Evolutionary conservation across 768 basidiomycete genomes (phyloP).

Genomic region (Rhodosporidiobolus sp.): DNA sequence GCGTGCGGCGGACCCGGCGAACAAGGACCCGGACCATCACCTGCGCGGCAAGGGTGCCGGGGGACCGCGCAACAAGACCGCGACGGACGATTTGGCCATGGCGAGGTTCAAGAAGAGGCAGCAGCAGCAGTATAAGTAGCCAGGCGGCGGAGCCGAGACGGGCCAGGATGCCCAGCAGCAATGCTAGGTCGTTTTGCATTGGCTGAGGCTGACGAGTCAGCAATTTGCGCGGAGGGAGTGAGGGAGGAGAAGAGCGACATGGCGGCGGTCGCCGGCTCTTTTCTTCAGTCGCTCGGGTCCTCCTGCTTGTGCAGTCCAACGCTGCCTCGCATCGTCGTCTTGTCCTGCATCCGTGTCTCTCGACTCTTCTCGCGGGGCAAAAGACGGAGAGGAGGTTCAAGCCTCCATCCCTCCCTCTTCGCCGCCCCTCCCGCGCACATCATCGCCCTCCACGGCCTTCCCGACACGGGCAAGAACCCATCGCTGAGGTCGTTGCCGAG

Average conservation of each 20-base stretch:
- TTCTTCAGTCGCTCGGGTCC: too few relatives aligned
- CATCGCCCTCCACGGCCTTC: constrained; percentile 86
- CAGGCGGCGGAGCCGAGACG: background rate
- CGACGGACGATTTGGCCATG: constrained; percentile 91
- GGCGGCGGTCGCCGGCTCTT: too few relatives aligned
- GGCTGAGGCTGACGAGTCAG: too few relatives aligned
- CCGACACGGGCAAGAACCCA: constrained; percentile 93
- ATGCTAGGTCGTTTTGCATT: too few relatives aligned
- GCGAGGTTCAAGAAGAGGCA: constrained; percentile 97
- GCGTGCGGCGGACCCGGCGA: constrained; percentile 51
- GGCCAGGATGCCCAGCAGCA: too few relatives aligned
- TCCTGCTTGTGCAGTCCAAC: too few relatives aligned
- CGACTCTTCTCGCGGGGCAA: too few relatives aligned
- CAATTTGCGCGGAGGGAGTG: too few relatives aligned
- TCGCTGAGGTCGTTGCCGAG: constrained; percentile 96
- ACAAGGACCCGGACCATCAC: constrained; percentile 51
- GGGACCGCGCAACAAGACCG: constrained; percentile 56
- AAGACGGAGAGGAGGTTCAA: too few relatives aligned
- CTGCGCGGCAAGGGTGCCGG: background rate
- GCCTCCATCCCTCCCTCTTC: background rate
- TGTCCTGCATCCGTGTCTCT: background rate
- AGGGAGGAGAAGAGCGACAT: too few relatives aligned
- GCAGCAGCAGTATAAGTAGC: constrained; percentile 46
- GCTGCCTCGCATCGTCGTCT: constrained; percentile 1
- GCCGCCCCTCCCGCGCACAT: background rate